Percentiles rank a stretch among this genome's conserved stretches.
phyloP scores from a whole-genome alignment of 768 basidiomycete species.

The Serendipita indica region DNA sequence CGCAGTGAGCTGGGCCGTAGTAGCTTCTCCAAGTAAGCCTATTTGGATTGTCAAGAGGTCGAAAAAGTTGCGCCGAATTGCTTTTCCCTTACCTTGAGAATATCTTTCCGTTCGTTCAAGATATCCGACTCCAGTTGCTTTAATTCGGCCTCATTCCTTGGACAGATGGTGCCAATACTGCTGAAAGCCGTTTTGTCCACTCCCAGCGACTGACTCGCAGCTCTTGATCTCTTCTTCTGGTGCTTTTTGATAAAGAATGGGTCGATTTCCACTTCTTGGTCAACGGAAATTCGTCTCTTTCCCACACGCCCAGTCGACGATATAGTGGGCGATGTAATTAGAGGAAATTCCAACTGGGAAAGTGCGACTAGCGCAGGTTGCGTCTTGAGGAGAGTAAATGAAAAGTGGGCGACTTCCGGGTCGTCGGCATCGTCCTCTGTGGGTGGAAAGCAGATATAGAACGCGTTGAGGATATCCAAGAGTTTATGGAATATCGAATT shows the following conservation, averaged over 20 bases:
- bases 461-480: too few relatives aligned
- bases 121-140: slow-evolving; percentile 15
- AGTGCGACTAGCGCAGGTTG: neutral
- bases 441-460: neutral
- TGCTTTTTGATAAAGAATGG: neutral
- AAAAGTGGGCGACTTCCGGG: neutral
- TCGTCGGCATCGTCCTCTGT: too few relatives aligned
- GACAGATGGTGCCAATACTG: slow-evolving; percentile 20
- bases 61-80: neutral
- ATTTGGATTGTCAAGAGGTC: slow-evolving; percentile 5
- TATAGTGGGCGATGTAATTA: neutral
- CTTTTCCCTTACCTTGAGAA: slow-evolving; percentile 22
- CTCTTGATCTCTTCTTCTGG: neutral
- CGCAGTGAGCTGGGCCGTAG: slow-evolving; percentile 9
- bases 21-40: slow-evolving; percentile 21
- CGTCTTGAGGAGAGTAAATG: neutral
- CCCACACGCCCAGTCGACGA: too few relatives aligned
- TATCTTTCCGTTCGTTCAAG: slow-evolving; percentile 18
- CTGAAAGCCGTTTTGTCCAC: slow-evolving; percentile 23
- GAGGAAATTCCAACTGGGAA: neutral
- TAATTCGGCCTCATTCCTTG: slow-evolving; percentile 18
- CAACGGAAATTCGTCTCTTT: too few relatives aligned
- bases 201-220: neutral
- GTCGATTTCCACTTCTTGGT: neutral
- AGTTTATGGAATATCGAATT: too few relatives aligned